Base-by-base conservation (phyloP, 2,329 filamentous ascomycete species). In the Trichoderma atrobrunneum region DNA sequence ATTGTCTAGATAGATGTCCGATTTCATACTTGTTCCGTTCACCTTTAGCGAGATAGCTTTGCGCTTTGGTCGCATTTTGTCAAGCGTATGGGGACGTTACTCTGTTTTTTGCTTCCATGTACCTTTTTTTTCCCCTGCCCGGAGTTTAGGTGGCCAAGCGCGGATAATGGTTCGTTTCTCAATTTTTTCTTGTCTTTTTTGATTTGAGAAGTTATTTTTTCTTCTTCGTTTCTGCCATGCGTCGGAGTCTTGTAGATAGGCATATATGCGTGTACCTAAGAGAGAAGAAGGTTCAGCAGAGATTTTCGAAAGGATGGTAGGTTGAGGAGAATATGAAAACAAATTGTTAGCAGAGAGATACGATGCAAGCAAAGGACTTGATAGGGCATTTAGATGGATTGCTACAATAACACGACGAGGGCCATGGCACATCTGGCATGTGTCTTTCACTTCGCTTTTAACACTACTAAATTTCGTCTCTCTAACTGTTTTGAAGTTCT, bases 81-180 rank as follows among this genome's bases (percentile, higher is more conserved):
- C 28, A 51, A 61, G 28, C 28, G 24, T 34, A 54, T 18, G 7
- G 24, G 24, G 12, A 54, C 26, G 14, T 26, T n/a, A 2, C 28
- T 36, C 18, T 54, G 14, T 48, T 24, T 39, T 60, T 26, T 60
- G 12, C 36, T 21, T 24, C 16, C 18, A 16, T 16, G 18, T 5
- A 11, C 21, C 7, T 63, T 34, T 51, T n/a, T 51, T 18, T 34
- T 36, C 48, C 18, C 34, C 28, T 51, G 39, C 21, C 24, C 16
- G 66, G 66, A 70, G 66, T 70, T 34, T 61, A 36, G 66, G 66
- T 4, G 57, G 36, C n/a, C 30, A 70, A 70, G 66, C 66, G 57
- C 36, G 66, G 36, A 60, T 36, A 51, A 61, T 62, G 66, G 36
- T 61, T 62, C 10, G 12, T 32, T 62, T 32, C 57, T 32, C 56